phyloP scores from a whole-genome alignment of 2,329 filamentous ascomycete species.

The Xylaria sp. region DNA sequence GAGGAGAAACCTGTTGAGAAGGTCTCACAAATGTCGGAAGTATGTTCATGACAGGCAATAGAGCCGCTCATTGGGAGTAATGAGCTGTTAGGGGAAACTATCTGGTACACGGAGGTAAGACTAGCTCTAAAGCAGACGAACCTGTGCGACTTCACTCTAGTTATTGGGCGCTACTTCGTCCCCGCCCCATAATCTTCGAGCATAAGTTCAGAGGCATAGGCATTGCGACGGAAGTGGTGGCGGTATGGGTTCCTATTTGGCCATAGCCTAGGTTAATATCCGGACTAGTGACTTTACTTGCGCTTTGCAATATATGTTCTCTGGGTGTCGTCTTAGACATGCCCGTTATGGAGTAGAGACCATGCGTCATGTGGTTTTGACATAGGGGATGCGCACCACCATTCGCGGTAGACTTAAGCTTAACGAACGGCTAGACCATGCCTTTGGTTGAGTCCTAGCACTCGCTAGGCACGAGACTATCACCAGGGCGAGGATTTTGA shows the following conservation, averaged over 20 bases:
- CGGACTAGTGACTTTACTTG: neutral
- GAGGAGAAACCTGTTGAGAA: neutral
- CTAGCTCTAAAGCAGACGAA: neutral
- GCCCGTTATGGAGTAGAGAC: neutral
- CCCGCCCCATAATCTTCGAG: neutral
- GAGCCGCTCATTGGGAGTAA: neutral
- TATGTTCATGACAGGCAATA: neutral
- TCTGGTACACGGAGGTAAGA: slow-evolving; percentile 6
- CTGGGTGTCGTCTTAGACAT: neutral
- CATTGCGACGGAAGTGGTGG: neutral
- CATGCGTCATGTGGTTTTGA: neutral
- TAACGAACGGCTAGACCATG: neutral
- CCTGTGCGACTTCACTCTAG: neutral
- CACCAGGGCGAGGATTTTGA: neutral
- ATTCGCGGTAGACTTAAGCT: neutral
- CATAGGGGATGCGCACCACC: neutral
- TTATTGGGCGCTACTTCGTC: neutral
- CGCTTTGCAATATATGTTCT: neutral
- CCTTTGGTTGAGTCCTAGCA: neutral
- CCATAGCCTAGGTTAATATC: neutral
- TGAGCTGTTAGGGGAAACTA: neutral
- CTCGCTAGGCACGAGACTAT: neutral
- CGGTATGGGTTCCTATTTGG: slow-evolving; percentile 29
- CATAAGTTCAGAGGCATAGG: neutral
- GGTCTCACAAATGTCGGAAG: neutral